Conservation (phyloP, 495 filamentous ascomycete species). For the Hyaloscypha hepaticicola region DNA sequence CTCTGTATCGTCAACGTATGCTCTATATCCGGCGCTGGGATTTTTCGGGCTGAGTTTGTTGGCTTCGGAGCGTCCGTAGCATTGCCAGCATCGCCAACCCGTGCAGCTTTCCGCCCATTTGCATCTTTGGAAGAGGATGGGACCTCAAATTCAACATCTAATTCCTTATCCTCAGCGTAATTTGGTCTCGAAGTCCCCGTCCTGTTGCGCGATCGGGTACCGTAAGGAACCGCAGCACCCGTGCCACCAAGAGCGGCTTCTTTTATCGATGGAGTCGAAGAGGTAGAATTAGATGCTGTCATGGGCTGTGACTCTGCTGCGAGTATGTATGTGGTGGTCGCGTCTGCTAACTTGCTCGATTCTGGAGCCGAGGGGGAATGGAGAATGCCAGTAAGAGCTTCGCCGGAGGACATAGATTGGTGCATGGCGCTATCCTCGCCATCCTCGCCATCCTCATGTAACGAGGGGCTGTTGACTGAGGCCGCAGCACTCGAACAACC, state of each 20-base stretch:
- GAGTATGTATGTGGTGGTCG: slow-evolving; percentile 29
- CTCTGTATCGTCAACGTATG: slow-evolving; percentile 33
- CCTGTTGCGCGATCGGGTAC: slow-evolving; percentile 91
- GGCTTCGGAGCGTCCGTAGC: slow-evolving; percentile 22
- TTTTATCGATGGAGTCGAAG: slow-evolving; percentile 37
- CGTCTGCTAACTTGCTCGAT: slow-evolving; percentile 26
- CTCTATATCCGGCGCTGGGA: slow-evolving; percentile 45
- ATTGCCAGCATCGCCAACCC: slow-evolving; percentile 19
- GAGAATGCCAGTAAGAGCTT: slow-evolving; percentile 6
- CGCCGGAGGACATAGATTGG: slow-evolving; percentile 14
- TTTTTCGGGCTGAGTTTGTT: slow-evolving; percentile 20
- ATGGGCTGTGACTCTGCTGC: slow-evolving; percentile 39
- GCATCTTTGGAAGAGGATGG: slow-evolving; percentile 22
- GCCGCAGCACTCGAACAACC: slow-evolving; percentile 22
- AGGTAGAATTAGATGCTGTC: slow-evolving; percentile 43
- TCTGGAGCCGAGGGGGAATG: slow-evolving; percentile 8
- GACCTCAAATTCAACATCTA: slow-evolving; percentile 71
- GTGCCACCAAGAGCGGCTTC: slow-evolving; percentile 31
- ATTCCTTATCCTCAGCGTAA: slow-evolving; percentile 94
- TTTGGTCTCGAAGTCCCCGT: slow-evolving; percentile 79
- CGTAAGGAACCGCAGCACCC: slow-evolving; percentile 69
- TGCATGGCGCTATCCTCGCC: slow-evolving; percentile 1
- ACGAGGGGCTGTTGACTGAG: slow-evolving; percentile 13
- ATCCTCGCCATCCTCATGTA: slow-evolving; percentile 16
- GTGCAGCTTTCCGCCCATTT: slow-evolving; percentile 19